Percentiles rank a stretch among this genome's conserved stretches.
Evolutionary conservation across 805 yeast genomes (phyloP).

Genomic region (Wickerhamomyces queroliae): DNA sequence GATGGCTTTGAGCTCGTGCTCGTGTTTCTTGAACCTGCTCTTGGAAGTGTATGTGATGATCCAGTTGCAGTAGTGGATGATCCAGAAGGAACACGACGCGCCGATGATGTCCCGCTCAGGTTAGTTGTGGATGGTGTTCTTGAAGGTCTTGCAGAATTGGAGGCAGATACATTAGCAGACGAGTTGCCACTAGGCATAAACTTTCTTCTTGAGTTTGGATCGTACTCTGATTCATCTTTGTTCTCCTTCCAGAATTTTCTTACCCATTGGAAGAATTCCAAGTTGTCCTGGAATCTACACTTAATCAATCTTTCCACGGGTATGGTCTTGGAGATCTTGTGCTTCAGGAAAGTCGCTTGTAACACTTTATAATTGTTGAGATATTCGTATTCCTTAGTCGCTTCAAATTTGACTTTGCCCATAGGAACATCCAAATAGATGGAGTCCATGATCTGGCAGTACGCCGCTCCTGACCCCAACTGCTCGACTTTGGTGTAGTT

Average conservation of each 20-base stretch:
- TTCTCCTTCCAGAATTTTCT: slow-evolving; percentile 76
- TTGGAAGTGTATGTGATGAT: slow-evolving; percentile 5
- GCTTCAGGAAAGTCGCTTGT: slow-evolving; percentile 72
- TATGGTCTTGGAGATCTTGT: slow-evolving; percentile 64
- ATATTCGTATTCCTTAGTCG: slow-evolving; percentile 68
- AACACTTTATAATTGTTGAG: slow-evolving; percentile 78
- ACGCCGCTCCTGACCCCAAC: slow-evolving; percentile 94
- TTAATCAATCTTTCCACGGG: slow-evolving; percentile 79
- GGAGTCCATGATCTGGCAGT: slow-evolving; percentile 87
- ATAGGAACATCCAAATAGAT: slow-evolving; percentile 80
- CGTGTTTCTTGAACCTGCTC: slow-evolving; percentile 8
- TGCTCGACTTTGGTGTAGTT: slow-evolving; percentile 78
- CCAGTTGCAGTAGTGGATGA: slow-evolving; percentile 5
- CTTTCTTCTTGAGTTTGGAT: slow-evolving; percentile 56
- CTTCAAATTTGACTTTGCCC: slow-evolving; percentile 67
- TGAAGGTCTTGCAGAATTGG: slow-evolving; percentile 1
- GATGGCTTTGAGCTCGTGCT: slow-evolving; percentile 12
- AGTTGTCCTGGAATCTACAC: slow-evolving; percentile 89
- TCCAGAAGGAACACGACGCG: slow-evolving; percentile 9
- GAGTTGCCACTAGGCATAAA: slow-evolving; percentile 12
- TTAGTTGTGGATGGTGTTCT: slow-evolving; percentile 1
- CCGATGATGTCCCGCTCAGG: neutral
- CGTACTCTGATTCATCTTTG: slow-evolving; percentile 64
- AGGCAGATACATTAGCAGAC: slow-evolving; percentile 3
- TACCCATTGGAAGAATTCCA: slow-evolving; percentile 93